Percentiles rank a stretch among this genome's conserved stretches.
Evolutionary conservation across 164 flowering plant species (phyloP).

Genomic region (Tetracentron sinense): DNA sequence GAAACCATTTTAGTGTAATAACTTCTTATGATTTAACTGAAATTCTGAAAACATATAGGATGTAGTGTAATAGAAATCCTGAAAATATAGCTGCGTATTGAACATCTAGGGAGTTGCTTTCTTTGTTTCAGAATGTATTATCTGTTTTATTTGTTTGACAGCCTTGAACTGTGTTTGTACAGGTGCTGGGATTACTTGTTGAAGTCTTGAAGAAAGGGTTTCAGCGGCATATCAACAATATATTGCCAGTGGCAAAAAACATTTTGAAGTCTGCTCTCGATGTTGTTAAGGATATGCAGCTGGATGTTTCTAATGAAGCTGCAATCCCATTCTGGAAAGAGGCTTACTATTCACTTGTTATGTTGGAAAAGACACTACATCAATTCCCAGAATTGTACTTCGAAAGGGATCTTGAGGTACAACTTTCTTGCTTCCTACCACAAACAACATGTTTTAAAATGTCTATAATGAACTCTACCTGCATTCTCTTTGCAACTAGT

Average conservation of each 20-base stretch:
- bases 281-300: slow-evolving; percentile 17
- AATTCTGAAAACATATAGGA: background rate
- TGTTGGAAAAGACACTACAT: slow-evolving; percentile 72
- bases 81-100: background rate
- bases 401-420: slow-evolving; percentile 58
- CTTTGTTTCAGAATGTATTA: background rate
- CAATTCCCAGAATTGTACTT: slow-evolving; percentile 50
- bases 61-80: background rate
- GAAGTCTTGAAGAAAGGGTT: slow-evolving; percentile 52
- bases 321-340: slow-evolving; percentile 68
- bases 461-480: background rate
- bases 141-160: slow-evolving; percentile 5
- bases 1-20: background rate
- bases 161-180: slow-evolving; percentile 7
- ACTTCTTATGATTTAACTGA: too few species aligned
- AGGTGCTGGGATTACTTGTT: slow-evolving; percentile 63
- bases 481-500: too few species aligned
- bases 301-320: slow-evolving; percentile 37
- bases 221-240: slow-evolving; percentile 30
- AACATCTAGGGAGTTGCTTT: too few species aligned
- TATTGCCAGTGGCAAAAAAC: slow-evolving; percentile 38
- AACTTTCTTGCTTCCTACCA: background rate
- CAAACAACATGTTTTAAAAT: background rate
- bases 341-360: slow-evolving; percentile 82
- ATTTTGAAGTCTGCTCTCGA: slow-evolving; percentile 50